Evolutionary conservation across 345 rosid species (phyloP).

Genomic region (Hypericum androsaemum): DNA sequence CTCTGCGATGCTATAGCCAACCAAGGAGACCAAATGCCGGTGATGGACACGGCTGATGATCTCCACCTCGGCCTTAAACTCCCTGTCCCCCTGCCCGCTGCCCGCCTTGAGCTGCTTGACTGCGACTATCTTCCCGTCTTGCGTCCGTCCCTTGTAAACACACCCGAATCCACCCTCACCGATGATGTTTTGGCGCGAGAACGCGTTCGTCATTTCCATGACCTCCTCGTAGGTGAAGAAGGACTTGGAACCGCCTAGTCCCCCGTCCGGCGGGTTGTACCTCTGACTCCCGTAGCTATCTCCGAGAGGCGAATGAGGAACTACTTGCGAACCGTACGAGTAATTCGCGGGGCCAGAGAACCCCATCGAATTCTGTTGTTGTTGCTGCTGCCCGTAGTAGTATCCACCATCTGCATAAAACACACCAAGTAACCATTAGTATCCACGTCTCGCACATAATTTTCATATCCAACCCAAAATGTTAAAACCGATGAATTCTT

Average conservation of each 20-base stretch:
- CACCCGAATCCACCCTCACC: slow-evolving; percentile 98
- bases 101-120: slow-evolving; percentile 93
- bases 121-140: slow-evolving; percentile 57
- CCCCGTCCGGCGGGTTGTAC: slow-evolving; percentile 24
- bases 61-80: slow-evolving; percentile 91
- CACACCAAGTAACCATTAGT: not conserved
- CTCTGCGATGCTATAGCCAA: slow-evolving; percentile 69
- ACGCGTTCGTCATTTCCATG: slow-evolving; percentile 76
- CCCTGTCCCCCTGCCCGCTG: slow-evolving; percentile 96
- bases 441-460: too few species aligned
- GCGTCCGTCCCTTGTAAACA: slow-evolving; percentile 54
- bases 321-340: slow-evolving; percentile 31
- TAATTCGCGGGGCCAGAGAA: slow-evolving; percentile 28
- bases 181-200: slow-evolving; percentile 52
- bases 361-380: slow-evolving; percentile 18
- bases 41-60: slow-evolving; percentile 94
- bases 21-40: slow-evolving; percentile 84
- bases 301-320: slow-evolving; percentile 18
- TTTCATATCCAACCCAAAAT: not conserved
- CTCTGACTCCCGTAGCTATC: slow-evolving; percentile 44
- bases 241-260: slow-evolving; percentile 40
- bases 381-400: slow-evolving; percentile 33
- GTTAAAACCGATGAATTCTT: not conserved
- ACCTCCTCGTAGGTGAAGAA: slow-evolving; percentile 62
- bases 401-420: slow-evolving; percentile 24